phyloP scores from a whole-genome alignment of 2,329 filamentous ascomycete genomes.

The Myriosclerotinia curreyana region DNA sequence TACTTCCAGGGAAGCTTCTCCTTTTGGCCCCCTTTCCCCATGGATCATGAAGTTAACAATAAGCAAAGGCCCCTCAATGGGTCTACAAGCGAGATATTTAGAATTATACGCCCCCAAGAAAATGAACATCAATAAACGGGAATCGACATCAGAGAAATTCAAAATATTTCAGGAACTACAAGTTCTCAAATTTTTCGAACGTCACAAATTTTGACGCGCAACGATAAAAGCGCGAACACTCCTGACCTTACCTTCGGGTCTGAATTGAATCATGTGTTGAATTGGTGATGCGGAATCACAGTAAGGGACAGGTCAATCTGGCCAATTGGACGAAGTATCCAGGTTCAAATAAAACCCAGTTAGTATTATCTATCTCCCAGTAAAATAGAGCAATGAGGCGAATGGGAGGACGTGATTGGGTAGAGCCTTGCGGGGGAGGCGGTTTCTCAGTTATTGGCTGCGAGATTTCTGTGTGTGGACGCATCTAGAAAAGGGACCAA shows the following conservation, averaged over 20 bases:
- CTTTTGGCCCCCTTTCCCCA: slow-evolving; percentile 10
- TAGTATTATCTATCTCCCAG: not conserved
- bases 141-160: not conserved
- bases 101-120: slow-evolving; percentile 18
- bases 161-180: not conserved
- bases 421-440: not conserved
- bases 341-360: not conserved
- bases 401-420: slow-evolving; percentile 3
- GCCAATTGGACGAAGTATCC: not conserved
- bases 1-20: not conserved
- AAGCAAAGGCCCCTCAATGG: slow-evolving; percentile 17
- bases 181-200: not conserved
- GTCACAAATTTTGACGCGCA: slow-evolving; percentile 1
- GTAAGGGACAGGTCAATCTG: slow-evolving; percentile 2
- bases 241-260: slow-evolving; percentile 13
- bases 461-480: not conserved
- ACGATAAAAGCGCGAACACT: slow-evolving; percentile 13
- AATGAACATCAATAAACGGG: not conserved
- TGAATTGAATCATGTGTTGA: slow-evolving; percentile 16
- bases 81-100: slow-evolving; percentile 18
- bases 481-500: not conserved
- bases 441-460: slow-evolving; percentile 10
- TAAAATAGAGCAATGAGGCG: not conserved
- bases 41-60: slow-evolving; percentile 7
- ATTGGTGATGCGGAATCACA: slow-evolving; percentile 12